Percentiles rank a stretch among this genome's conserved stretches.
These are phyloP conservation scores for Macrolepiota albuminosa DNA, from an alignment of 768 basidiomycete species.

Conservation along the genomic window DNA sequence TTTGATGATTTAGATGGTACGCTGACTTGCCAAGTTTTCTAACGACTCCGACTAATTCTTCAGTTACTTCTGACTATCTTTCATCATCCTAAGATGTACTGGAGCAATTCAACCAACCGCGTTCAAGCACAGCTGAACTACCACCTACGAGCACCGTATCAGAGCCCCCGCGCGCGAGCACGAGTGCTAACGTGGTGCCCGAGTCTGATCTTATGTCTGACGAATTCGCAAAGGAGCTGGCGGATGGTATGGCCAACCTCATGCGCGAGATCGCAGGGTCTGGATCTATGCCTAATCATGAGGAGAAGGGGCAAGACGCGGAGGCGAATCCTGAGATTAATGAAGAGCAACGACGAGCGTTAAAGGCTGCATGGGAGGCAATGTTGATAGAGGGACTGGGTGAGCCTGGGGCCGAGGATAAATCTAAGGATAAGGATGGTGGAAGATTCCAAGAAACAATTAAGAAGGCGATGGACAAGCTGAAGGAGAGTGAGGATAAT, in stretches of 20 bases:
- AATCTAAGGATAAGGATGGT: neutral
- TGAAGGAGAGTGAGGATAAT: slow-evolving; percentile 61
- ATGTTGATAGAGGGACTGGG: slow-evolving; percentile 1
- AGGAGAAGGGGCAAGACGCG: neutral
- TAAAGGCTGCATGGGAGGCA: slow-evolving; percentile 3
- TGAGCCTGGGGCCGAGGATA: neutral
- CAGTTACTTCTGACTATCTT: neutral
- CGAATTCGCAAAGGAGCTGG: slow-evolving; percentile 3
- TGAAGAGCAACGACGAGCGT: neutral
- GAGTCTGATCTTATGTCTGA: slow-evolving; percentile 3
- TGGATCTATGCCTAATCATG: neutral
- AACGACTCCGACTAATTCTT: neutral
- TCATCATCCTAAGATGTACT: neutral
- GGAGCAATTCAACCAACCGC: slow-evolving; percentile 1
- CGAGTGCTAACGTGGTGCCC: neutral
- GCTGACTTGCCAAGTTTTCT: neutral
- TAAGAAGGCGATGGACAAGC: slow-evolving; percentile 66
- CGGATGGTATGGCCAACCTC: slow-evolving; percentile 3
- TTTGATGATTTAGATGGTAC: slow-evolving; percentile 1
- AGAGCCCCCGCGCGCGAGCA: neutral
- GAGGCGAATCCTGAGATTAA: neutral
- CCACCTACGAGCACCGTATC: neutral
- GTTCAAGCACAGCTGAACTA: neutral
- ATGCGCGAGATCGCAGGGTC: slow-evolving; percentile 4
- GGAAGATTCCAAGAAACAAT: slow-evolving; percentile 61